Evolutionary conservation across 176 grass and related monocot species (phyloP), one percentile per base, ranked within the genome.

Genomic region (Themeda triandra): DNA sequence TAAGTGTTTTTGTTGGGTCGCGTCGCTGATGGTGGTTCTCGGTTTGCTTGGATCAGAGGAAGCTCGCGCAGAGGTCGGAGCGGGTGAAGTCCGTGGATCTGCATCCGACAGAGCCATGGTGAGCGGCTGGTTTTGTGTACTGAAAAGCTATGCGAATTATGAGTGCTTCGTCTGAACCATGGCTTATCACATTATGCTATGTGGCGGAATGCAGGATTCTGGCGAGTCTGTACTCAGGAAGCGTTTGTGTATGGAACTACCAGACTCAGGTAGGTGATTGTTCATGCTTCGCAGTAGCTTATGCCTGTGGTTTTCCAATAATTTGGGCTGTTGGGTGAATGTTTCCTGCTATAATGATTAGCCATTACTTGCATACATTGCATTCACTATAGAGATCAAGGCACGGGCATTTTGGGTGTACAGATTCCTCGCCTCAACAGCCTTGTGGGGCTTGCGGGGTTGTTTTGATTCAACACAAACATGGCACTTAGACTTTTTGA

Each of bases 1-100:
- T 42, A 18, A 21, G 37, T 35, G 37, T 21, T 46, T 71, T 76
- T 13, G 63, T n/a, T 13, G 63, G 10, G 24, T 33, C 23, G 71
- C 21, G 44, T 70, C 40, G 73, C 80, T 90, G 21, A 90, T 53
- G 79, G 71, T 56, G 27, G 62, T 83, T 78, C 2, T 75, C 2
- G 23, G 68, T 87, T 87, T 69, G 68, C 46, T 83, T 83, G 74
- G 78, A 98, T 92, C 96, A 98, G 96, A 92, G 96, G 87, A 98
- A 98, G 87, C 90, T 98, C 80, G 89, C 96, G 12, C 96, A 98
- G 87, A 92, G 96, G 81, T 98, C 96, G 5, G 96, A 98, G 83
- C 90, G 96, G 81, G 96, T 98, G 17, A 98, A 98, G 84, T 98
- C 96, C 21, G 96, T 93, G 81, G 96, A 98, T 98, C 91, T 98